Conservation (phyloP, 2,329 filamentous ascomycete species). For the Phoma herbarum region DNA sequence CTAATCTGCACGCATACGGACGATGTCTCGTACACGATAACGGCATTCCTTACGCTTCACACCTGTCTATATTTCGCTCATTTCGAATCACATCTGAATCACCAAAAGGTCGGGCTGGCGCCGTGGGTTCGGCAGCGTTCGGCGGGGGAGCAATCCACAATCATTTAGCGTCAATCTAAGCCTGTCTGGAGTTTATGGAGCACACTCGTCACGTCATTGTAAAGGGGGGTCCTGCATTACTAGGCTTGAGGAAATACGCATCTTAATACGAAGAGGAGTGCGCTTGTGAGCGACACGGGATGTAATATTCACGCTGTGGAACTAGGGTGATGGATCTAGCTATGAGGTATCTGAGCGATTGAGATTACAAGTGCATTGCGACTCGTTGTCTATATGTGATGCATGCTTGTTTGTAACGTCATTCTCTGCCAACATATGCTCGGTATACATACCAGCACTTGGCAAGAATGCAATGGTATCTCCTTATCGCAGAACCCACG, state of each 20-base stretch:
- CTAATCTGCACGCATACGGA: conserved; percentile 10
- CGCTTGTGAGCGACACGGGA: conserved; percentile 11
- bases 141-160: conserved; percentile 24
- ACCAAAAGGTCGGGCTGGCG: conserved; percentile 27
- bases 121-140: conserved; percentile 24
- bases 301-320: conserved; percentile 22
- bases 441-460: conserved; percentile 30
- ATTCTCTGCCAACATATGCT: conserved; percentile 1
- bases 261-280: conserved; percentile 24
- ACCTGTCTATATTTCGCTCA: conserved; percentile 35
- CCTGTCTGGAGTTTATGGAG: conserved; percentile 25
- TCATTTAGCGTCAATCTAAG: conserved; percentile 22
- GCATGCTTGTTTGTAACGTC: not conserved
- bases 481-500: conserved; percentile 8
- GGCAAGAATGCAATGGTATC: conserved; percentile 27
- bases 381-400: not conserved
- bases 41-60: conserved; percentile 35
- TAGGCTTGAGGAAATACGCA: conserved; percentile 20
- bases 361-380: not conserved
- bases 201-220: conserved; percentile 8
- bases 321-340: conserved; percentile 8
- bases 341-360: conserved; percentile 7
- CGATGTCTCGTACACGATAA: conserved; percentile 28
- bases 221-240: conserved; percentile 3
- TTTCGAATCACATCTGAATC: conserved; percentile 27